Base-by-base conservation (phyloP, 805 yeast species). In the Metahyphopichia silvanorum region DNA sequence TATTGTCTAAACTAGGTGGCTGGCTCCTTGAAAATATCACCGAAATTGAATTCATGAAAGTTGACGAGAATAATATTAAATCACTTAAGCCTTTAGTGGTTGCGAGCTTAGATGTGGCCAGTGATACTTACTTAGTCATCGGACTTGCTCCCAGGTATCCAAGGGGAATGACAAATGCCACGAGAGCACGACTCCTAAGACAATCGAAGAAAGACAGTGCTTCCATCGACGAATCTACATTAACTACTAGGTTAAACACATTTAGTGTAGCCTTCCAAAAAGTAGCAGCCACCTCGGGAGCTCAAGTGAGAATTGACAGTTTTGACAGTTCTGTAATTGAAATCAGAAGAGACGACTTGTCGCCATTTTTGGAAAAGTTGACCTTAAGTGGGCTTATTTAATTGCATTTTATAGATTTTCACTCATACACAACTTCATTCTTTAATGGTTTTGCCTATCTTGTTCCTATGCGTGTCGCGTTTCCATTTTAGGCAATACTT, bases 271-370 rank as follows among this genome's bases (percentile, higher is more conserved):
- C 95, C 21, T 93, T 93, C 57, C 96, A 87, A 55, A 83, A 82
- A 43, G 86, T 89, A 17, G 93, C 97, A 1, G 71, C 70, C 27
- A 76, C 76, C 14, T 84, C 95, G 5, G 91, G 88, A 25, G 96
- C 97, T 3, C 79, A 84, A 46, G 88, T 88, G 13, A 74, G 91
- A 48, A 84, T 93, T 40, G 98, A 93, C 55, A 87, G 95, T 50
- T 93, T 93, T 60, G 98, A 93, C 54, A 85, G 95, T 42, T 79
- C 97, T 3, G 86, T 93, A 15, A 87, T 93, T 27, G 97, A 93
- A 60, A 80, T 93, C 26, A 64, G 86, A 38, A 82, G 80, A 50
- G 96, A 89, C 30, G 98, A 93, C 54, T 64, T 93, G 41, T 69
- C 87, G 4, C 86, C 95, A 31, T 93, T 93, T 51, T 60, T 93